Percentiles rank a stretch among this genome's conserved stretches.
Evolutionary conservation across 768 basidiomycete genomes (phyloP).

Genomic region (Russula brevipes): DNA sequence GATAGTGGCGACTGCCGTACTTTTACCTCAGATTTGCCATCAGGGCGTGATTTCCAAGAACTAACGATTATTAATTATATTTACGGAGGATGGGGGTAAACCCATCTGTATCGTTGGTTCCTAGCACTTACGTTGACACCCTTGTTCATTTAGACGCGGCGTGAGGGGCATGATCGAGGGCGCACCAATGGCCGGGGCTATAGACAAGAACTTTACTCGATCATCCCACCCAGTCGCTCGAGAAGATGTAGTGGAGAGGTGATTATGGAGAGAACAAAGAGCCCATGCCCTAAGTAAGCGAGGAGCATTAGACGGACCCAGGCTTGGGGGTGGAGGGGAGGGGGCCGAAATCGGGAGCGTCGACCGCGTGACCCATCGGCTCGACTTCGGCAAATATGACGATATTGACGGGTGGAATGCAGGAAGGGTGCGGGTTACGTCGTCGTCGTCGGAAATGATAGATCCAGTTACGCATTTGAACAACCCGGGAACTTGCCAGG

Average conservation of each 20-base stretch:
- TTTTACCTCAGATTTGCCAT: conserved; percentile 19
- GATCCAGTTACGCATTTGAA: conserved; percentile 21
- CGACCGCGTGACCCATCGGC: conserved; percentile 13
- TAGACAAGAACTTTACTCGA: background rate
- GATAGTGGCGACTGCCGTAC: conserved; percentile 17
- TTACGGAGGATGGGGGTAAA: background rate
- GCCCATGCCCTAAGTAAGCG: background rate
- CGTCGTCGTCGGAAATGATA: conserved; percentile 12
- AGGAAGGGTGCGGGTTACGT: conserved; percentile 20
- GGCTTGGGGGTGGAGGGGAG: background rate
- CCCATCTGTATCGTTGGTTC: conserved; percentile 4
- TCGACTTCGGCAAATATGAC: conserved; percentile 10
- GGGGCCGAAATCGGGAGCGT: background rate
- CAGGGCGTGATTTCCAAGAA: conserved; percentile 4
- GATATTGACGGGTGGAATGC: conserved; percentile 12
- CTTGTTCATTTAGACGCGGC: conserved; percentile 17
- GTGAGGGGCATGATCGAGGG: conserved; percentile 12
- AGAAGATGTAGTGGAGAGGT: background rate
- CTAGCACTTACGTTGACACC: conserved; percentile 22
- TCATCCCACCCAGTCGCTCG: background rate
- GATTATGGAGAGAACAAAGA: background rate
- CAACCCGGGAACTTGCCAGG: conserved; percentile 17
- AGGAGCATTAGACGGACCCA: background rate
- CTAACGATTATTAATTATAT: conserved; percentile 10
- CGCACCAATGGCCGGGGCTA: conserved; percentile 20